Percentiles rank a stretch among this genome's conserved stretches.
Evolutionary conservation across 208 protist genomes (phyloP).

Genomic region (Trypanosoma cruzi): DNA sequence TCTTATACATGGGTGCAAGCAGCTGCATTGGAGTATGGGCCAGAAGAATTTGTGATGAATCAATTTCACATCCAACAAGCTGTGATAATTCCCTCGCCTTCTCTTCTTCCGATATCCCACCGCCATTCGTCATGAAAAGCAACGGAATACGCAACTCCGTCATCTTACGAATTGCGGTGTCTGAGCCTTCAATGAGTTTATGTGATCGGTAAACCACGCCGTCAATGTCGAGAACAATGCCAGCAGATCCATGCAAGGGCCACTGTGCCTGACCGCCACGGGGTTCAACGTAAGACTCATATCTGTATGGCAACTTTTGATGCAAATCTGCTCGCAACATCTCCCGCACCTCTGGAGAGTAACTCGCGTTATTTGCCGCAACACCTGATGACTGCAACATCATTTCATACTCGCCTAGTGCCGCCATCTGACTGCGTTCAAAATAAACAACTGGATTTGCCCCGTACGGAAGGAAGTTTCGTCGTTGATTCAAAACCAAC

Average conservation of each 20-base stretch:
- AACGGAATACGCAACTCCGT: conserved; percentile 74
- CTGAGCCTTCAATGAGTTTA: conserved; percentile 70
- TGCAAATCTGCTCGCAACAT: conserved; percentile 59
- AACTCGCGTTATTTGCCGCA: conserved; percentile 14
- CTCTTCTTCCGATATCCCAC: conserved; percentile 54
- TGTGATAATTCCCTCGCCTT: conserved; percentile 75
- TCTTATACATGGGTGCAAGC: conserved; percentile 48
- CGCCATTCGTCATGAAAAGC: conserved; percentile 88
- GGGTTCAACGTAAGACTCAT: conserved; percentile 43
- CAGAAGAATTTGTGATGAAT: conserved; percentile 60
- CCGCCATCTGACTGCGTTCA: conserved; percentile 65
- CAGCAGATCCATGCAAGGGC: conserved; percentile 80
- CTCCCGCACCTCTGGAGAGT: conserved; percentile 45
- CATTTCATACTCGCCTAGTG: conserved; percentile 72
- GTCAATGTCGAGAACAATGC: conserved; percentile 86
- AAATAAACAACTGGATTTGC: conserved; percentile 67
- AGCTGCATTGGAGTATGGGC: conserved; percentile 84
- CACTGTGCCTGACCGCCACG: conserved; percentile 28
- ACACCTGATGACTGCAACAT: conserved; percentile 23
- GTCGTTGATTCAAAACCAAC: conserved; percentile 34
- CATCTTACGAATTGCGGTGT: conserved; percentile 64
- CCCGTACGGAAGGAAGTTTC: conserved; percentile 81
- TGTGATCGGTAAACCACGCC: conserved; percentile 74
- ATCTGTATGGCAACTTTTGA: conserved; percentile 80
- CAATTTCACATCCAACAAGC: conserved; percentile 59